These are phyloP conservation scores for Kazachstania bromeliacearum DNA, from an alignment of 805 yeast genomes.

Conservation along the genomic window DNA sequence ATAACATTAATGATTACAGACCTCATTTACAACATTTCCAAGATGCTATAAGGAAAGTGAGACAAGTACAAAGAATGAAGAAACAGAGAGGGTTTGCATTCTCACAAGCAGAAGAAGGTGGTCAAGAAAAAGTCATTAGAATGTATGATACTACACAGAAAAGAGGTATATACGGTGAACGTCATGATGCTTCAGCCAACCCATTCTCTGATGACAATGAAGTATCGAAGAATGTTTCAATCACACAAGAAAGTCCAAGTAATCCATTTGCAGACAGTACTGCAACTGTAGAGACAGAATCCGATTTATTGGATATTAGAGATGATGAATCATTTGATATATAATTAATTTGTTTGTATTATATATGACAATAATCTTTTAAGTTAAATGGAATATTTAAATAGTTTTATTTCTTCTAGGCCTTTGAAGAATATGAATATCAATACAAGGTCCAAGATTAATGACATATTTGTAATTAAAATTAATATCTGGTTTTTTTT, in stretches of 20 bases:
- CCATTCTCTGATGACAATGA: conserved; percentile 20
- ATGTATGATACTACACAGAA: conserved; percentile 90
- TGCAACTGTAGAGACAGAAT: not conserved
- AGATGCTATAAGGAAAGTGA: conserved; percentile 89
- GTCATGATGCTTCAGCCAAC: conserved; percentile 34
- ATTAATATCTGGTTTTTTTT: conserved; percentile 16
- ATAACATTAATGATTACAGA: conserved; percentile 82
- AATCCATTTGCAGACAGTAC: conserved; percentile 12
- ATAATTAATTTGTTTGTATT: no score
- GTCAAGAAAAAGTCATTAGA: conserved; percentile 83
- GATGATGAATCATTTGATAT: no score
- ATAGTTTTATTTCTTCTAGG: conserved; percentile 20
- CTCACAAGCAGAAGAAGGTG: conserved; percentile 83
- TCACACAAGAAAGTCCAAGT: conserved; percentile 1
- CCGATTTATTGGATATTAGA: not conserved
- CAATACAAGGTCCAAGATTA: conserved; percentile 22
- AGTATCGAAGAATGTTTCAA: not conserved
- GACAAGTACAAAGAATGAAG: conserved; percentile 97
- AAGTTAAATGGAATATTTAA: not conserved
- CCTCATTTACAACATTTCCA: conserved; percentile 98
- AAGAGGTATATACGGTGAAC: conserved; percentile 65
- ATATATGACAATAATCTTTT: not conserved
- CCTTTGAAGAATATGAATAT: conserved; percentile 24
- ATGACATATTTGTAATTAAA: conserved; percentile 17
- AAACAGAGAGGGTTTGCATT: conserved; percentile 98